Base-by-base conservation (phyloP, 352 stramenopile species). In the Pythium chondricola region DNA sequence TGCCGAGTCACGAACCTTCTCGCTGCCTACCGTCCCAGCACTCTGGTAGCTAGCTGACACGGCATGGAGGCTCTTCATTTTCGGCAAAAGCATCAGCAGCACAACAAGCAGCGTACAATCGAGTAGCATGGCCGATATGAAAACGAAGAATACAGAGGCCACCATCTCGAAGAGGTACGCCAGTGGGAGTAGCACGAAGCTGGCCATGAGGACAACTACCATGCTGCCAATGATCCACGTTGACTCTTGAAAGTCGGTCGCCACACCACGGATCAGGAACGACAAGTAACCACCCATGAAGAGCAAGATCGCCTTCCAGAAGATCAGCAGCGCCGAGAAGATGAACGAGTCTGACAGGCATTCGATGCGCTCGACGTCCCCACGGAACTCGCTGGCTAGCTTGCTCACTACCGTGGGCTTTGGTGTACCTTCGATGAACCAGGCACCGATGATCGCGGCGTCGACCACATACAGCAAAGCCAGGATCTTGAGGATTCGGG, bases 231-330 rank as follows among this genome's bases (percentile, higher is more conserved):
- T 69, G 16, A 73, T 77, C 56, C 60, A 71, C 2, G 67, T 43
- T 9, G 67, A 67, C n/a, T 68, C 69, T 44, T 78, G 69, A 17
- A 81, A 81, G 39, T 81, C 69, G 9, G 29, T 43, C 32, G 64
- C 71, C 14, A 72, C 55, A 17, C 74, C 36, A 48, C 47, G 56
- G 14, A 63, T 56, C 13, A 63, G 37, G 24, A 63, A 63, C 6
- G 48, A 63, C 10, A 45, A 11, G 40, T 63, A 69, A 25, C 63
- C 35, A 11, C 61, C 61, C 36, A 66, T 49, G 18, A 57, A 46
- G 17, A 67, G 46, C 39, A 73, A 40, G 33, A 73, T 58, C 3
- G 51, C 48, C 41, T 70, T 73, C 55, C 56, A 73, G 42, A 73
- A 73, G 18, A 73, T 56, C n/a, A 64, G 27, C 41, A 70, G 31